These are phyloP conservation scores for Trametes gibbosa DNA, from an alignment of 768 basidiomycete species.

Conservation along the genomic window DNA sequence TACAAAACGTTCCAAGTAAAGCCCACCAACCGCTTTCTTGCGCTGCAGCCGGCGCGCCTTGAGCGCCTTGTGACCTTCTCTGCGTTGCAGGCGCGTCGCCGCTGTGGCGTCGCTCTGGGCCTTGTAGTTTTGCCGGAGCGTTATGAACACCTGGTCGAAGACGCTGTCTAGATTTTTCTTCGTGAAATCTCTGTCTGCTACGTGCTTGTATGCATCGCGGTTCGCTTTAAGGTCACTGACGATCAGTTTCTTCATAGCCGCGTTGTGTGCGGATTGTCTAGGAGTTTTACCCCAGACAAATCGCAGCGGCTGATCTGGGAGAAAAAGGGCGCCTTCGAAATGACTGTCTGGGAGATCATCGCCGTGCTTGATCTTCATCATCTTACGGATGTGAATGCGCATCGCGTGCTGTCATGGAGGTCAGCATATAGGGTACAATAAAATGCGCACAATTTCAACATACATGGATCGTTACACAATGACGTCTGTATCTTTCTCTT, in stretches of 20 bases:
- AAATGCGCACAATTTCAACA: conserved; percentile 9
- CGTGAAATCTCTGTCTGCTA: conserved; percentile 62
- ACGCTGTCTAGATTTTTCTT: conserved; percentile 57
- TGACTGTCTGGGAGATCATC: conserved; percentile 62
- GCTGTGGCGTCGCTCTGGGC: conserved; percentile 50
- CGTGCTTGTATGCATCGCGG: conserved; percentile 56
- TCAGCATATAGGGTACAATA: background rate
- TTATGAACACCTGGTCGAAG: conserved; percentile 72
- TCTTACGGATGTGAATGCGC: conserved; percentile 58
- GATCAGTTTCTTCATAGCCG: conserved; percentile 64
- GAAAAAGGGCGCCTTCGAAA: conserved; percentile 47
- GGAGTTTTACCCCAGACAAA: conserved; percentile 81
- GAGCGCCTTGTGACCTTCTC: conserved; percentile 61
- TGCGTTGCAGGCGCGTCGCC: conserved; percentile 44
- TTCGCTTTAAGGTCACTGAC: conserved; percentile 58
- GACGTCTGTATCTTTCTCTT: conserved; percentile 62
- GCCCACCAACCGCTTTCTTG: conserved; percentile 55
- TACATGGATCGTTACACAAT: conserved; percentile 69
- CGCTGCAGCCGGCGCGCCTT: conserved; percentile 59
- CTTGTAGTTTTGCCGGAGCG: conserved; percentile 65
- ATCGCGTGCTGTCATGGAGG: conserved; percentile 55
- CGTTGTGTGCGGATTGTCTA: conserved; percentile 72
- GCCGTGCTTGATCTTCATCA: conserved; percentile 56
- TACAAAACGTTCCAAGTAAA: background rate
- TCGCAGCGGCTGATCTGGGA: conserved; percentile 54